Conservation (phyloP, 78 protist species). For the Dictyostelium citrinum region DNA sequence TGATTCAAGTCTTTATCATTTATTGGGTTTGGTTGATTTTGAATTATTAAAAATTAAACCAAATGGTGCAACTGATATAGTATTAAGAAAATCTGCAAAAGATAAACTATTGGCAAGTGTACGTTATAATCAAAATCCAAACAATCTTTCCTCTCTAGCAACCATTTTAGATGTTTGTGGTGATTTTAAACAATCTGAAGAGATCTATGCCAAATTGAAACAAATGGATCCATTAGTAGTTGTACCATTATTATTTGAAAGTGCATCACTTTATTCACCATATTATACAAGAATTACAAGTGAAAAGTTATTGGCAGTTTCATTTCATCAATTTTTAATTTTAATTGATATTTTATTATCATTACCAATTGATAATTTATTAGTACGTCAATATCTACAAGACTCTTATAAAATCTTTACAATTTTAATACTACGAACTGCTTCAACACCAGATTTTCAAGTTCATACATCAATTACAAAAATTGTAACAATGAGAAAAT, state of each 20-base stretch:
- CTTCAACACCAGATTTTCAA: neutral
- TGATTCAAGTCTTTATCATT: conserved; percentile 33
- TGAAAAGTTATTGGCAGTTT: neutral
- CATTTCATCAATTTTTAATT: conserved; percentile 1
- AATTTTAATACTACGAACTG: neutral
- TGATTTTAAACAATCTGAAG: neutral
- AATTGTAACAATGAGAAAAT: neutral
- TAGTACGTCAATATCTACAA: neutral
- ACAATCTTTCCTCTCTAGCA: neutral
- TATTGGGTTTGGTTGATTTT: conserved; percentile 51
- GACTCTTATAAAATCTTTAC: neutral
- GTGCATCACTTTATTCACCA: conserved; percentile 27
- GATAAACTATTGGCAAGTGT: neutral
- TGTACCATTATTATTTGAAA: conserved; percentile 23
- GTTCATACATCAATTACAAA: neutral
- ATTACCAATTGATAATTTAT: neutral
- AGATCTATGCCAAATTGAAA: neutral
- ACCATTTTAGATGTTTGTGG: conserved; percentile 10
- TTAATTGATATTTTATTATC: neutral
- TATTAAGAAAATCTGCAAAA: neutral
- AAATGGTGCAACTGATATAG: neutral
- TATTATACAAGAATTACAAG: neutral
- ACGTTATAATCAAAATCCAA: neutral
- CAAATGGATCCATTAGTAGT: neutral
- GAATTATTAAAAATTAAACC: conserved; percentile 20